phyloP scores from a whole-genome alignment of 306 rosid genomes.

The Vigna nakashimae region DNA sequence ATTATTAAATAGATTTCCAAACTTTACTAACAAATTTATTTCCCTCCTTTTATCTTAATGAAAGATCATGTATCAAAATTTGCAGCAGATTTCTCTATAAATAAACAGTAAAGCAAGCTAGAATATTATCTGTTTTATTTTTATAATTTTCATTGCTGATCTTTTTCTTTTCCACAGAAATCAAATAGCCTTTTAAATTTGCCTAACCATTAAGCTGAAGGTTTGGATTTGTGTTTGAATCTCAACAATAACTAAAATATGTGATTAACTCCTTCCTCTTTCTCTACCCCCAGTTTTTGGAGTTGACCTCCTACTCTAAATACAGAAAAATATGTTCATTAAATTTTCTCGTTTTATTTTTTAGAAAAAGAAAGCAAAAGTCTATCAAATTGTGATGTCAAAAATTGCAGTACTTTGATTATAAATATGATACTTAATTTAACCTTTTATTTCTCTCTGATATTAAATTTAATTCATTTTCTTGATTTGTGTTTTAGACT shows the following conservation, averaged over 20 bases:
- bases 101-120: not conserved
- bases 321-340: not conserved
- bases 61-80: conserved; percentile 13
- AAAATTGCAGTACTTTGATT: too few species aligned
- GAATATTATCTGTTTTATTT: not conserved
- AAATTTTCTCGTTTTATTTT: not conserved
- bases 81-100: conserved; percentile 1
- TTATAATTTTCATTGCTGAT: not conserved
- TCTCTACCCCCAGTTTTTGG: not conserved
- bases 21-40: not conserved
- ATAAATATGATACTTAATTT: too few species aligned
- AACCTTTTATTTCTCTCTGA: too few species aligned
- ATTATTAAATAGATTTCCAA: conserved; percentile 3
- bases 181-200: not conserved
- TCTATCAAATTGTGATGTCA: too few species aligned
- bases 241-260: not conserved
- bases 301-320: not conserved
- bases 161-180: not conserved
- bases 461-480: too few species aligned
- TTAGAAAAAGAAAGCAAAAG: not conserved
- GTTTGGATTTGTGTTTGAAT: not conserved
- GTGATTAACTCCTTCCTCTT: not conserved
- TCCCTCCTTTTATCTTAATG: not conserved
- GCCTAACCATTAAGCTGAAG: not conserved
- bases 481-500: too few species aligned